A percentile compares a stretch with the other conserved stretches of the same genome.
Evolutionary conservation across 345 rosid genomes (phyloP).

Genomic region (Salix exigua): DNA sequence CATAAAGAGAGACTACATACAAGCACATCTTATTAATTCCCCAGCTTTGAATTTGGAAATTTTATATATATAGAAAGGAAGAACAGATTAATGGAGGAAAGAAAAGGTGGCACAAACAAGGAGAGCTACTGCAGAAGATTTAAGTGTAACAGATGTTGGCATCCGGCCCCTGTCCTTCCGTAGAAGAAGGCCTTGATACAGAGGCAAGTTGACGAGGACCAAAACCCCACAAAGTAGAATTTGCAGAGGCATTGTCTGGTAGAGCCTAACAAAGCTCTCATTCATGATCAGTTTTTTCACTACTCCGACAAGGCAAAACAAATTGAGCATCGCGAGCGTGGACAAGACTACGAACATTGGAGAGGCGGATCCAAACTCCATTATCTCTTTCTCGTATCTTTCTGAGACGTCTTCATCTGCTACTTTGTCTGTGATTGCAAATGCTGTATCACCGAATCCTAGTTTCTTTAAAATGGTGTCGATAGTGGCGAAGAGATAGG

Average conservation of each 20-base stretch:
- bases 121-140: conserved; percentile 40
- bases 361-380: conserved; percentile 75
- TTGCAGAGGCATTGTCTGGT: conserved; percentile 41
- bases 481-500: conserved; percentile 54
- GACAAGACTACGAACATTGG: conserved; percentile 56
- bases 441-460: conserved; percentile 47
- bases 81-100: conserved; percentile 13
- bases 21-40: not conserved
- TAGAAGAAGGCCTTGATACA: conserved; percentile 52
- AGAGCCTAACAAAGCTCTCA: not conserved
- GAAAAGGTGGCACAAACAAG: conserved; percentile 40
- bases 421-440: conserved; percentile 63
- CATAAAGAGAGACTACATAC: too few relatives aligned
- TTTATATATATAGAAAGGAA: not conserved
- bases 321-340: conserved; percentile 56
- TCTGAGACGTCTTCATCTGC: conserved; percentile 47
- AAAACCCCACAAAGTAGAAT: conserved; percentile 43
- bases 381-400: conserved; percentile 51
- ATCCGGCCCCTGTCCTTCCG: conserved; percentile 64
- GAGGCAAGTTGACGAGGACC: conserved; percentile 55
- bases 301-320: conserved; percentile 36
- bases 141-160: conserved; percentile 42
- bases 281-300: conserved; percentile 11
- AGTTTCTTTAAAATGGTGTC: conserved; percentile 39
- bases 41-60: not conserved